phyloP scores from a whole-genome alignment of 2,329 filamentous ascomycete genomes.

The Fusarium domesticum region DNA sequence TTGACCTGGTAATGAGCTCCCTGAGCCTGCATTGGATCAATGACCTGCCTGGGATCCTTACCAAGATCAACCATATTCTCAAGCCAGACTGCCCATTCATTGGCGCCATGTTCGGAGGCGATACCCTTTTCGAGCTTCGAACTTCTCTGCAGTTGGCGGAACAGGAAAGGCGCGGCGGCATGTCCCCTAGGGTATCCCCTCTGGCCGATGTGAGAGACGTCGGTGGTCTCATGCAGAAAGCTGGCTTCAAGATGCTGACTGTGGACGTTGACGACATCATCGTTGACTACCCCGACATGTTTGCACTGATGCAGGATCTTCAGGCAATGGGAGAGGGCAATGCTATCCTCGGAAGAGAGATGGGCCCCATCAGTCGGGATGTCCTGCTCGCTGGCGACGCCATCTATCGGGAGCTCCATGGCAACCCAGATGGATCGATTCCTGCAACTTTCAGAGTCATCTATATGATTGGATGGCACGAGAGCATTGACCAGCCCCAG shows the following conservation, averaged over 20 bases:
- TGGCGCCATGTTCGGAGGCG: constrained; percentile 93
- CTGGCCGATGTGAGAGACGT: constrained; percentile 90
- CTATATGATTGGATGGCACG: constrained; percentile 99
- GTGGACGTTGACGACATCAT: constrained; percentile 97
- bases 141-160: constrained; percentile 92
- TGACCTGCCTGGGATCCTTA: constrained; percentile 80
- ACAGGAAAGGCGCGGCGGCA: constrained; percentile 83
- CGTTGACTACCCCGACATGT: constrained; percentile 87
- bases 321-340: constrained; percentile 97
- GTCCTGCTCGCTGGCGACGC: constrained; percentile 83
- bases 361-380: constrained; percentile 73
- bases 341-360: constrained; percentile 80
- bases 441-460: constrained; percentile 94
- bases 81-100: constrained; percentile 92
- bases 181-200: constrained; percentile 86
- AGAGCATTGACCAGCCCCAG: constrained; percentile 72
- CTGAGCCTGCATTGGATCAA: constrained; percentile 97
- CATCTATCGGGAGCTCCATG: constrained; percentile 86
- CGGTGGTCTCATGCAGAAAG: constrained; percentile 78
- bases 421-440: constrained; percentile 70
- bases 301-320: constrained; percentile 88
- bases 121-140: constrained; percentile 88
- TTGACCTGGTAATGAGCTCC: constrained; percentile 87
- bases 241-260: constrained; percentile 92
- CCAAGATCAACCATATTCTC: constrained; percentile 80